Evolutionary conservation across 768 basidiomycete genomes (phyloP).

Genomic region (Auricularia heimuer): DNA sequence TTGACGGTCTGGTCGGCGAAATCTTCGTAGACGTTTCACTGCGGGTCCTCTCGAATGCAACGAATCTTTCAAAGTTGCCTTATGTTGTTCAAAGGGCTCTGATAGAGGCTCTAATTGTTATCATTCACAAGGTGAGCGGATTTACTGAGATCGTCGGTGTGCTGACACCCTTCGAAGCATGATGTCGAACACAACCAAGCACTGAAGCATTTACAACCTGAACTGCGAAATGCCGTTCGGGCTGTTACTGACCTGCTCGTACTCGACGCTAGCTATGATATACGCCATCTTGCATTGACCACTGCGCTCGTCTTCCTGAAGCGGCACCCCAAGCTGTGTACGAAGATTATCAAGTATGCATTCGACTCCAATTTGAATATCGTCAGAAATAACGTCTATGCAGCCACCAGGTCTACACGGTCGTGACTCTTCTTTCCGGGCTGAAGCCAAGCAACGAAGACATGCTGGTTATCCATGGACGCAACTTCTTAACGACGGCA

Average conservation of each 20-base stretch:
- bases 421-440: constrained; percentile 36
- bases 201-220: constrained; percentile 44
- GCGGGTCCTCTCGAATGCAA: constrained; percentile 36
- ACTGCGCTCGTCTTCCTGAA: constrained; percentile 54
- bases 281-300: constrained; percentile 56
- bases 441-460: constrained; percentile 46
- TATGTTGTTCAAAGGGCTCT: constrained; percentile 48
- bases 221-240: constrained; percentile 42
- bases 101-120: constrained; percentile 52
- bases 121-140: constrained; percentile 44
- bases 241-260: constrained; percentile 42
- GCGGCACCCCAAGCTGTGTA: constrained; percentile 43
- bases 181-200: constrained; percentile 45
- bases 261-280: constrained; percentile 51
- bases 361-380: neutral
- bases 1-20: constrained; percentile 46
- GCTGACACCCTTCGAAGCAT: constrained; percentile 23
- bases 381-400: neutral
- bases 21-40: constrained; percentile 54
- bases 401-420: constrained; percentile 46
- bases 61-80: constrained; percentile 39
- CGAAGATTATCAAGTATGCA: constrained; percentile 46
- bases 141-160: neutral
- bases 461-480: constrained; percentile 46
- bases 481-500: constrained; percentile 41